Percentiles rank a stretch among this genome's conserved stretches.
phyloP scores from a whole-genome alignment of 139 green algal genomes.

The Spirogloea muscicola region DNA sequence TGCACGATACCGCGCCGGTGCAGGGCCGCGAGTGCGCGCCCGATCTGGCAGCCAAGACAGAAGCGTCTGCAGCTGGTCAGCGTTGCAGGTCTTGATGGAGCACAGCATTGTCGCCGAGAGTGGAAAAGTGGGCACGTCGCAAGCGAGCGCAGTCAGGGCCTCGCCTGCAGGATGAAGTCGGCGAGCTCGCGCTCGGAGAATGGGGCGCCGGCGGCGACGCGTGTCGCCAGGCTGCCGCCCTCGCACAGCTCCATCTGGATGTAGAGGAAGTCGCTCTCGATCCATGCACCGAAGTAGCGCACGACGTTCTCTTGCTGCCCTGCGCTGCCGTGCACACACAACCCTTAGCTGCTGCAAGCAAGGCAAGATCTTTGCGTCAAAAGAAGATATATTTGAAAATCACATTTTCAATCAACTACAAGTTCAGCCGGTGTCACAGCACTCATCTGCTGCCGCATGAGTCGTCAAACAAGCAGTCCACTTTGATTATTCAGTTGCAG shows the following conservation, averaged over 20 bases:
- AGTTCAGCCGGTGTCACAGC: too few relatives aligned
- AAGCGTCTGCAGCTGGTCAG: too few relatives aligned
- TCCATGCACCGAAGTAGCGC: constrained; percentile 76
- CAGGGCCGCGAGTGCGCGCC: constrained; percentile 68
- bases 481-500: too few relatives aligned
- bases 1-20: constrained; percentile 78
- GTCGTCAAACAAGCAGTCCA: too few relatives aligned
- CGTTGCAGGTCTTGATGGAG: too few relatives aligned
- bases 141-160: not conserved
- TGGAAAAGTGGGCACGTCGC: not conserved
- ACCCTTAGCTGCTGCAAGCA: too few relatives aligned
- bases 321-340: too few relatives aligned
- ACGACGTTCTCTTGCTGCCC: constrained; percentile 75
- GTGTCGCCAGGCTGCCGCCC: constrained; percentile 15
- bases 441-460: too few relatives aligned
- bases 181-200: constrained; percentile 68
- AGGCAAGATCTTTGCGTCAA: too few relatives aligned
- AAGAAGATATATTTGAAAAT: too few relatives aligned
- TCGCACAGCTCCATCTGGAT: constrained; percentile 86
- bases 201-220: constrained; percentile 1
- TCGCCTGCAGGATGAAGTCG: constrained; percentile 52
- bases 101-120: too few relatives aligned
- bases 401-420: too few relatives aligned
- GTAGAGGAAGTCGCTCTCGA: constrained; percentile 74
- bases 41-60: constrained; percentile 26